Evolutionary conservation across 306 rosid species (phyloP).

Genomic region (Gynostemma pentaphyllum): DNA sequence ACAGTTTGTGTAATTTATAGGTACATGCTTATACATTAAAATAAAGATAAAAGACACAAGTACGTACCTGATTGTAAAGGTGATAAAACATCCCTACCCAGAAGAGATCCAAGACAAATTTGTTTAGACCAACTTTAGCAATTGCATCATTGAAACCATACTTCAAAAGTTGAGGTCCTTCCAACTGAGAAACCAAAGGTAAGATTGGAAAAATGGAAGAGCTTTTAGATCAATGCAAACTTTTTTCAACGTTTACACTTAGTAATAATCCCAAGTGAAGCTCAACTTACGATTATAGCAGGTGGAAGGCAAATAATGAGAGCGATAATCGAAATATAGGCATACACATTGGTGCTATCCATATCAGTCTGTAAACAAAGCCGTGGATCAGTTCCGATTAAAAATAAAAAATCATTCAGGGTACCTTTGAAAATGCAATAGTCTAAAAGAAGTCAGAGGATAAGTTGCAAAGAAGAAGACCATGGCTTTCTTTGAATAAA

Average conservation of each 20-base stretch:
- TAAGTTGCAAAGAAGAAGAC: slow-evolving; percentile 25
- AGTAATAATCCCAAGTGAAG: background rate
- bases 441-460: slow-evolving; percentile 3
- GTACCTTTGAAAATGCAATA: too few species aligned
- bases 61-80: slow-evolving; percentile 86
- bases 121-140: slow-evolving; percentile 73
- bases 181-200: slow-evolving; percentile 35
- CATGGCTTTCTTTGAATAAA: slow-evolving; percentile 94
- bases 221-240: background rate
- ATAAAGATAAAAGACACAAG: background rate
- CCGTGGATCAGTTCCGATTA: slow-evolving; percentile 14
- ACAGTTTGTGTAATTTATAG: too few species aligned
- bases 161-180: slow-evolving; percentile 75
- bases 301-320: slow-evolving; percentile 86
- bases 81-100: slow-evolving; percentile 98
- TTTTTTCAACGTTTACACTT: background rate
- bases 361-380: slow-evolving; percentile 62
- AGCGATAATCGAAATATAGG: slow-evolving; percentile 90
- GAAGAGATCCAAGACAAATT: slow-evolving; percentile 72
- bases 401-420: too few species aligned
- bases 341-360: slow-evolving; percentile 92
- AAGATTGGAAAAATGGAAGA: slow-evolving; percentile 2
- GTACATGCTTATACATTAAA: too few species aligned
- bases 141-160: slow-evolving; percentile 75
- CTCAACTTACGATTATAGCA: slow-evolving; percentile 64